A percentile compares a stretch with the other conserved stretches of the same genome.
These are phyloP conservation scores for Claviceps fusiformis DNA, from an alignment of 2,329 filamentous ascomycete genomes.

Conservation along the genomic window DNA sequence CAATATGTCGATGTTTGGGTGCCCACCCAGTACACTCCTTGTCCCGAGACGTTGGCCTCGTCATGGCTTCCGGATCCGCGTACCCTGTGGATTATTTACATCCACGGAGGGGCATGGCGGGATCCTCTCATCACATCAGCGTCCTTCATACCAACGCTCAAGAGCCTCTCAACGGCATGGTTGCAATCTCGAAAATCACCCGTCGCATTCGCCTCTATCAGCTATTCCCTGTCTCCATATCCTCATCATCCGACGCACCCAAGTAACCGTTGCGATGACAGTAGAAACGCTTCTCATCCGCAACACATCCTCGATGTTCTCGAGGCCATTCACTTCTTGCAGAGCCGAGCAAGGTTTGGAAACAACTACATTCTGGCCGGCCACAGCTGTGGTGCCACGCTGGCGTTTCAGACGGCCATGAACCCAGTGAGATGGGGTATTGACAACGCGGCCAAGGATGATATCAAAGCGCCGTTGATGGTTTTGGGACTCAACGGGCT, in stretches of 20 bases:
- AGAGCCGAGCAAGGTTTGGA: constrained; percentile 26
- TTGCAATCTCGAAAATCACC: constrained; percentile 2
- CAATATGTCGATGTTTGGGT: constrained; percentile 6
- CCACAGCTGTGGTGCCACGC: constrained; percentile 43
- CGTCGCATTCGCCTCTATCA: constrained; percentile 5
- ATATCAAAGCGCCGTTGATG: constrained; percentile 12
- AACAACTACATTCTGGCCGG: constrained; percentile 37
- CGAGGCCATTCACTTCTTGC: constrained; percentile 30
- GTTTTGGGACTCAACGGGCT: constrained; percentile 38
- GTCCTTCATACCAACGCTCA: constrained; percentile 3
- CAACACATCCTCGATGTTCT: constrained; percentile 39
- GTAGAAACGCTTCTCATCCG: constrained; percentile 35
- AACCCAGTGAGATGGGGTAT: constrained; percentile 5
- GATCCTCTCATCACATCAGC: constrained; percentile 12
- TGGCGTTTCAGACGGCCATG: constrained; percentile 33
- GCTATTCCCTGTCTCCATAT: constrained; percentile 6
- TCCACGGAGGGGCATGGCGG: constrained; percentile 16
- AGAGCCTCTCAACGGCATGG: constrained; percentile 1
- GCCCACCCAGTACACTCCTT: neutral
- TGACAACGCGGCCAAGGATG: constrained; percentile 7
- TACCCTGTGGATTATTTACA: constrained; percentile 10
- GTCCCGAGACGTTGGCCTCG: neutral
- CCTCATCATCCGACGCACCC: constrained; percentile 4
- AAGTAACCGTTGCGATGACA: neutral
- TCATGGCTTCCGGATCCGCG: constrained; percentile 4